Evolutionary conservation across 164 flowering plant genomes (phyloP), one percentile per base, ranked within the genome.

Genomic region (Chimonanthus praecox): DNA sequence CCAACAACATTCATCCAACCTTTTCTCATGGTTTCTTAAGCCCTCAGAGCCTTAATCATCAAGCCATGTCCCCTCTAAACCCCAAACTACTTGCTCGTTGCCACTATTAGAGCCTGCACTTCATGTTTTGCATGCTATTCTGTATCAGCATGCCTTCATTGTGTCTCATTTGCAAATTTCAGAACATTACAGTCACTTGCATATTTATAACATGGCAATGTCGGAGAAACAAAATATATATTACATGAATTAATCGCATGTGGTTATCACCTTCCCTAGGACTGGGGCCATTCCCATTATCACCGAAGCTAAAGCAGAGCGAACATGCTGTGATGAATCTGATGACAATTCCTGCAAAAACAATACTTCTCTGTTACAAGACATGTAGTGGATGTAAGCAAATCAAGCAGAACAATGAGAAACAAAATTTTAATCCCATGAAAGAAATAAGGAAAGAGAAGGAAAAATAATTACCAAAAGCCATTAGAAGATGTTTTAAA

Each of bases 281-380:
- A 94, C 87, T 58, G 98, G 97, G 45, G 98, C 98, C 98, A 94
- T 94, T 77, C 98, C 98, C 97, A 92, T 94, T 76, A 94, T 92
- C 68, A 92, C 98, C 6, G 98, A 92, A 73, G 98, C 98, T 84
- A 94, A 87, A 76, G 98, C 98, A 83, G 97, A 92, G 47, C 98
- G 91, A 64, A 92, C 97, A 87, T 92, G 97, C 82, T 92, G 98
- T 49, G 98, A 94, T 66, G 98, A 94, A 88, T 94, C 98, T 60
- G 97, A 81, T 58, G 98, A 94, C 72, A 94, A 74, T 63, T 94
- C 98, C 98, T 94, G 78, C 69, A 81, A 60, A 48, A 77, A 58
- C 66, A 10, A 77, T 33, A 72, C 15, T 21, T 54, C 60, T 54
- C 60, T 54, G 11, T 11, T 4, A 47, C 15, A 47, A 21, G 6